Evolutionary conservation across 805 yeast genomes (phyloP).

Genomic region (Pichia exigua): DNA sequence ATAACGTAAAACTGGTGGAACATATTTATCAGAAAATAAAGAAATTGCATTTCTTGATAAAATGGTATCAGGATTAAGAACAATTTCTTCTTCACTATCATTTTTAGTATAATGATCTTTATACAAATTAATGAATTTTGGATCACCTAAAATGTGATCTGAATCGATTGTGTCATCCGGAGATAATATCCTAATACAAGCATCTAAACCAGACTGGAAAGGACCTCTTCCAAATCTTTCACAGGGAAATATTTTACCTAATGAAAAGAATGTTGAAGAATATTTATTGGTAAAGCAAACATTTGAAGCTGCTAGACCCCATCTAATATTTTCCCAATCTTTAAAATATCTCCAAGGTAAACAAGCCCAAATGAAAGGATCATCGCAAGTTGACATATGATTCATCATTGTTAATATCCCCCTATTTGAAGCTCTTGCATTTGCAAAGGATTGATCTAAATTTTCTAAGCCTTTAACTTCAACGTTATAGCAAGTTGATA

Average conservation of each 20-base stretch:
- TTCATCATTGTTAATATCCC: constrained; percentile 83
- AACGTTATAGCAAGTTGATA: constrained; percentile 59
- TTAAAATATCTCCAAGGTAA: constrained; percentile 63
- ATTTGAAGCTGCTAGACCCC: constrained; percentile 94
- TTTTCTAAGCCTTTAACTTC: constrained; percentile 53
- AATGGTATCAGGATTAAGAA: neutral
- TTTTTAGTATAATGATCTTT: neutral
- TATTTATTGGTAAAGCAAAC: constrained; percentile 63
- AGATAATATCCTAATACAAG: constrained; percentile 69
- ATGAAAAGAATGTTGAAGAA: constrained; percentile 57
- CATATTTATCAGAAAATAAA: constrained; percentile 28
- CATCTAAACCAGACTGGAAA: constrained; percentile 84
- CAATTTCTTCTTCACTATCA: neutral
- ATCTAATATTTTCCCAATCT: constrained; percentile 62
- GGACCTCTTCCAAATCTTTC: constrained; percentile 90
- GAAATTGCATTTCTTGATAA: constrained; percentile 11
- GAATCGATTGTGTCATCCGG: constrained; percentile 63
- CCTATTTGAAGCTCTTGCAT: constrained; percentile 59
- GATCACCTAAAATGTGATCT: constrained; percentile 26
- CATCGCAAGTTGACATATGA: constrained; percentile 89
- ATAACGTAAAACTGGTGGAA: constrained; percentile 51
- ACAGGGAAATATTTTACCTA: constrained; percentile 85
- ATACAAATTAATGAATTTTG: neutral
- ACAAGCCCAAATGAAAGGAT: constrained; percentile 84
- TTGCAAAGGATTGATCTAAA: constrained; percentile 55